Conservation (phyloP, 192 early-diverging fungal species). For the Coemansia sp. region DNA sequence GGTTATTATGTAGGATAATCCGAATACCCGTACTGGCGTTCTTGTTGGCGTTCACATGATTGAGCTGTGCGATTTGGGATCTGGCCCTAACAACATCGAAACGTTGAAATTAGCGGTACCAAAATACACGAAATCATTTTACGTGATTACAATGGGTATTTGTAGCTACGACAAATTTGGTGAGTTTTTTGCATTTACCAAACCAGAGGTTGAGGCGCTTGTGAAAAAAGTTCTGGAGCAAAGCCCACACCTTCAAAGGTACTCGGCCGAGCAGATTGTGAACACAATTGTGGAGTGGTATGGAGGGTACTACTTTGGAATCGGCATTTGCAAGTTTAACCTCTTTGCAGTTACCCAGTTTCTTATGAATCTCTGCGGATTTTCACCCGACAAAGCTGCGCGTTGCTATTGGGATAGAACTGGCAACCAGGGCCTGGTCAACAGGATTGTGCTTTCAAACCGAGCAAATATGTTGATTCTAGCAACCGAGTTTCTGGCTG, state of each 20-base stretch:
- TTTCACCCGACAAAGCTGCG: neutral
- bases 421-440: neutral
- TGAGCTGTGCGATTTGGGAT: neutral
- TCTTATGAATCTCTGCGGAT: neutral
- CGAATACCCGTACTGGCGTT: slow-evolving; percentile 8
- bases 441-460: neutral
- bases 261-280: neutral
- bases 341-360: neutral
- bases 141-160: too few species aligned
- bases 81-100: slow-evolving; percentile 15
- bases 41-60: slow-evolving; percentile 11
- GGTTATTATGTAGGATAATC: neutral
- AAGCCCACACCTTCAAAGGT: neutral
- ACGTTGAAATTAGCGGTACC: too few species aligned
- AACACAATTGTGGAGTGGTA: slow-evolving; percentile 7
- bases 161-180: too few species aligned
- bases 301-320: slow-evolving; percentile 6
- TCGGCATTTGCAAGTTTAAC: too few species aligned
- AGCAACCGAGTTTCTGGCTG: neutral
- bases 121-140: too few species aligned
- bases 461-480: neutral
- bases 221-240: neutral
- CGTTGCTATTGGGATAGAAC: neutral
- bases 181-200: neutral
- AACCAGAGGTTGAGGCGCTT: neutral